Conservation (phyloP, 768 basidiomycete genomes). For the Termitomyces eurrhizus region DNA sequence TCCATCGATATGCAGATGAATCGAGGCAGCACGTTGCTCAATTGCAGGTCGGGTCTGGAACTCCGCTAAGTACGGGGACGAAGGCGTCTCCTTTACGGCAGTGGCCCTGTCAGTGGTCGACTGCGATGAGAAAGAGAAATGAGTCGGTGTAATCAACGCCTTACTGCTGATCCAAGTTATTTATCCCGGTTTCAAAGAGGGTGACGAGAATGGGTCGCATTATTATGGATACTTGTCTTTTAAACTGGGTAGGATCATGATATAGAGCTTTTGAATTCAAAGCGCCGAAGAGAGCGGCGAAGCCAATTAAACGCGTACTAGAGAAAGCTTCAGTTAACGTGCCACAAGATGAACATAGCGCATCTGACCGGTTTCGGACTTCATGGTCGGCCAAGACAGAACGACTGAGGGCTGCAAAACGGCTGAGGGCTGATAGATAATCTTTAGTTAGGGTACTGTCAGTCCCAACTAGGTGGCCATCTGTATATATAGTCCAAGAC, state of each 20-base stretch:
- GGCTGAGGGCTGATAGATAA: constrained; percentile 64
- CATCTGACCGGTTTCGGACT: constrained; percentile 62
- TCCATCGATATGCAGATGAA: constrained; percentile 85
- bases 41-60: constrained; percentile 76
- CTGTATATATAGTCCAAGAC: constrained; percentile 89
- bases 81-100: constrained; percentile 63
- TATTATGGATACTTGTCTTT: constrained; percentile 64
- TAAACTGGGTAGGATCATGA: constrained; percentile 67
- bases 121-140: constrained; percentile 6
- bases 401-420: constrained; percentile 62
- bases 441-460: constrained; percentile 66
- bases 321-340: constrained; percentile 3
- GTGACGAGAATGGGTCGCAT: constrained; percentile 68
- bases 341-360: not conserved
- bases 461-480: constrained; percentile 77
- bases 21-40: constrained; percentile 83
- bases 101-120: constrained; percentile 39
- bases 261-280: constrained; percentile 84
- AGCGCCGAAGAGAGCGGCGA: constrained; percentile 78
- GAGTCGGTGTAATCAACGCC: constrained; percentile 21
- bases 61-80: constrained; percentile 78
- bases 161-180: constrained; percentile 66
- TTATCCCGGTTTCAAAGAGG: constrained; percentile 57
- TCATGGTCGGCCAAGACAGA: constrained; percentile 59
- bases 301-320: constrained; percentile 82